Conservation (phyloP, 768 basidiomycete species). For the Suillus cothurnatus region DNA sequence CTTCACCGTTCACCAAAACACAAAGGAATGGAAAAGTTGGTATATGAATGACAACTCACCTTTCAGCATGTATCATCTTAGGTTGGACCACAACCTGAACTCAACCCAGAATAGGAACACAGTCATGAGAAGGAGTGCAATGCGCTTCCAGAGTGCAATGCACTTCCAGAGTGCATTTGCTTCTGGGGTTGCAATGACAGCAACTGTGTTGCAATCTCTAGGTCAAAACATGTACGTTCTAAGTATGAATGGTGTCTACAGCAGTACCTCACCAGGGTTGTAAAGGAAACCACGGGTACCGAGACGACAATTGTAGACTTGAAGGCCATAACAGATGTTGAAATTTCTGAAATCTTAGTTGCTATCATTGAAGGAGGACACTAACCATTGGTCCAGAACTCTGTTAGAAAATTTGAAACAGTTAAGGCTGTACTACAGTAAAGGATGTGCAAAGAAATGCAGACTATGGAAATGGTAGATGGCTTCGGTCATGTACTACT, state of each 20-base stretch:
- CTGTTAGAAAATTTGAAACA: too few relatives aligned
- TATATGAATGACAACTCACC: conserved; percentile 44
- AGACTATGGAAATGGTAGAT: too few relatives aligned
- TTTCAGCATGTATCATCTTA: conserved; percentile 59
- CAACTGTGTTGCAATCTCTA: conserved; percentile 76
- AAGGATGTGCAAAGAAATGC: too few relatives aligned
- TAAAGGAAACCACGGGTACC: conserved; percentile 60
- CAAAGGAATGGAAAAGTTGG: not conserved
- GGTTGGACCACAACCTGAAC: conserved; percentile 40
- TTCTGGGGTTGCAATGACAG: conserved; percentile 85
- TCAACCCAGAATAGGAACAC: conserved; percentile 48
- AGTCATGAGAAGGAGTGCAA: conserved; percentile 43
- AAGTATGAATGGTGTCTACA: conserved; percentile 92
- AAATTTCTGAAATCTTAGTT: too few relatives aligned
- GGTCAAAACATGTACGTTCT: conserved; percentile 79
- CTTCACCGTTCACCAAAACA: not conserved
- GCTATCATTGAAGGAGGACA: conserved; percentile 75
- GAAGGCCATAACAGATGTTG: conserved; percentile 65
- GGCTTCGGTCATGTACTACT: too few relatives aligned
- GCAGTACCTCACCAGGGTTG: conserved; percentile 79
- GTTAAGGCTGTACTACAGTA: too few relatives aligned
- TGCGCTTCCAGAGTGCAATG: conserved; percentile 52
- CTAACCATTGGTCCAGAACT: too few relatives aligned
- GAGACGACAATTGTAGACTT: conserved; percentile 82
- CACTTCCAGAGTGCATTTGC: too few relatives aligned